Evolutionary conservation across 176 grass and related monocot species (phyloP), one percentile per base, ranked within the genome.

Genomic region (Elaeis guineensis): DNA sequence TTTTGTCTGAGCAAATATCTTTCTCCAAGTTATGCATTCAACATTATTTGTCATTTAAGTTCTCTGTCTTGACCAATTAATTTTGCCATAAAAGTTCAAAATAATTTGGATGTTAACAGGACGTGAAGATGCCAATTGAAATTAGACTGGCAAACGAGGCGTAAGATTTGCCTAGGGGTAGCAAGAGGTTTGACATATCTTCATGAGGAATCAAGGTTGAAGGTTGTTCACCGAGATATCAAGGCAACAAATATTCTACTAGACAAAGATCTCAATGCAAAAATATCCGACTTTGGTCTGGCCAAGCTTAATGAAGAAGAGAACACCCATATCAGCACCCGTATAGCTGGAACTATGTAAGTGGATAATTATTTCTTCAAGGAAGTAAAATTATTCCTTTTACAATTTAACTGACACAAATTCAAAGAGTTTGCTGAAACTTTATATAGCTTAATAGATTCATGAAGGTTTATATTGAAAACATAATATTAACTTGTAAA

Each of bases 271-370:
- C 64, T 95, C 15, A 76, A 84, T 69, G 82, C 90, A 19, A 95
- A 95, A 79, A 95, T 95, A 69, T 95, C 86, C 17, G 90, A 95
- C 69, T 95, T 95, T 57, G 86, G 86, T 64, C 75, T 95, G 69
- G 90, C 90, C 16, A 95, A 85, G 74, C 63, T 95, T 58, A 86
- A 75, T 67, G 90, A 95, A 71, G 80, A 90, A 30, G 77, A 70
- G 52, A 66, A 32, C 50, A 79, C 74, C 4, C 82, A 65, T 29
- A 70, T 95, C 51, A 95, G 79, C 82, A 89, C 90, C 65, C 77
- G 74, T 5, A 76, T 90, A 21, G 90, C 86, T 61, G 90, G 90
- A 76, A 95, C 90, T 32, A 74, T 95, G 90, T 95, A 83, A 89
- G 75, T 32, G 2, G 11, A 44, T 44, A 12, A 39, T 44, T 30